Evolutionary conservation across 2,329 filamentous ascomycete species (phyloP), one percentile per base, ranked within the genome.

Genomic region (Sarocladium strictum): DNA sequence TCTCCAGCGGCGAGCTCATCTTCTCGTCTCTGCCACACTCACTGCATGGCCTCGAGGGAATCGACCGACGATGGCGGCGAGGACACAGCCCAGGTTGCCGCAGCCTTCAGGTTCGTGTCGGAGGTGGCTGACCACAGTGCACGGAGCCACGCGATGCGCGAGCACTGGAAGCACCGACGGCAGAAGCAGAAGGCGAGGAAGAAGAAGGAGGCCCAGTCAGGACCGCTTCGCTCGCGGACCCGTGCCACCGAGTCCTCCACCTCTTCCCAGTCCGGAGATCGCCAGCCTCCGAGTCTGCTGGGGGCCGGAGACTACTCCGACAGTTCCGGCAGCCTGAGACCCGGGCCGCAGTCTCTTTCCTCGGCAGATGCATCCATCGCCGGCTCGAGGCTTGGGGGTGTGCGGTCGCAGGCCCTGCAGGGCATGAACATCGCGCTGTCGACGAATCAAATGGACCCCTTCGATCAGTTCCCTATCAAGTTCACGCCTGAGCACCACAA

Each of bases 141-240:
- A 1, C 53, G 67, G 26, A 71, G 65, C 55, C 68, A 71, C 66
- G 68, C 67, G 12, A 71, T 70, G 67, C 59, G 64, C 2, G 66
- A 66, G 54, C 65, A 70, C 53, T 71, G 69, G 69, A 65, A 63
- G 51, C 60, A 63, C 38, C 62, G 67, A 26, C 62, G 63, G n/a
- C 56, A 55, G 1, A 54, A 33, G 40, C 58, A 51, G 12, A 47
- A 37, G 56, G 27, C 45, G 53, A 33, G n/a, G 53, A 55, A 27
- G 23, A 49, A 53, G 41, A 33, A 54, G 40, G 54, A 35, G 52
- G 43, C 19, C n/a, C 29, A 32, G 19, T 27, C 24, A 37, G n/a
- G 32, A 33, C 24, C 29, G 27, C 26, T 27, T 17, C 49, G 12
- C 17, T 35, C 35, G 17, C 49, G 26, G 21, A 24, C 49, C 24